phyloP scores from a whole-genome alignment of 2,329 filamentous ascomycete species.

The Microcyclosporella mali region DNA sequence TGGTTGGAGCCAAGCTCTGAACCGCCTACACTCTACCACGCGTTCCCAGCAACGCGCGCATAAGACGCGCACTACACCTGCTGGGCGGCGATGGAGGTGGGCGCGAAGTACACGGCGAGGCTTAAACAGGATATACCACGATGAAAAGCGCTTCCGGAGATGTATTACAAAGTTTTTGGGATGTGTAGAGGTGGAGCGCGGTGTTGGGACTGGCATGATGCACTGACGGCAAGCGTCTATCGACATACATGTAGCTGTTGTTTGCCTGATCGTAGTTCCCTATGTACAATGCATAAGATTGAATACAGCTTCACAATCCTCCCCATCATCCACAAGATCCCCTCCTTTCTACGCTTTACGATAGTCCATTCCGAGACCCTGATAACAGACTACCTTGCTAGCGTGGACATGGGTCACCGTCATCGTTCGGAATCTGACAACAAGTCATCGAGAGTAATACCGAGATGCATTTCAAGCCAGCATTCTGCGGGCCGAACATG shows the following conservation, averaged over 20 bases:
- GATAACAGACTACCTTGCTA: no score
- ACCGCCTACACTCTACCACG: constrained; percentile 9
- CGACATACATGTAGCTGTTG: no score
- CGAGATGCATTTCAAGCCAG: no score
- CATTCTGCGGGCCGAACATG: no score
- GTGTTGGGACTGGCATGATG: no score
- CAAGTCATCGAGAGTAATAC: no score
- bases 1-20: constrained; percentile 86
- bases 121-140: constrained; percentile 1
- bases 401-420: no score
- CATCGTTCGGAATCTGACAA: no score
- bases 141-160: constrained; percentile 2
- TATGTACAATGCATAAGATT: neutral
- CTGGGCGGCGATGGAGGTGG: constrained; percentile 26
- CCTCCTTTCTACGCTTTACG: neutral
- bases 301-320: neutral
- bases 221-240: no score
- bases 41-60: constrained; percentile 5
- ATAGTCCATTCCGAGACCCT: no score
- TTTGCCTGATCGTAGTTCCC: neutral
- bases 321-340: neutral
- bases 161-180: constrained; percentile 9
- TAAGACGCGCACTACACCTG: constrained; percentile 18
- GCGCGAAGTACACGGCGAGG: constrained; percentile 9
- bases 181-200: no score